phyloP scores from a whole-genome alignment of 148 eudicot species.

The Chenopodium quinoa region DNA sequence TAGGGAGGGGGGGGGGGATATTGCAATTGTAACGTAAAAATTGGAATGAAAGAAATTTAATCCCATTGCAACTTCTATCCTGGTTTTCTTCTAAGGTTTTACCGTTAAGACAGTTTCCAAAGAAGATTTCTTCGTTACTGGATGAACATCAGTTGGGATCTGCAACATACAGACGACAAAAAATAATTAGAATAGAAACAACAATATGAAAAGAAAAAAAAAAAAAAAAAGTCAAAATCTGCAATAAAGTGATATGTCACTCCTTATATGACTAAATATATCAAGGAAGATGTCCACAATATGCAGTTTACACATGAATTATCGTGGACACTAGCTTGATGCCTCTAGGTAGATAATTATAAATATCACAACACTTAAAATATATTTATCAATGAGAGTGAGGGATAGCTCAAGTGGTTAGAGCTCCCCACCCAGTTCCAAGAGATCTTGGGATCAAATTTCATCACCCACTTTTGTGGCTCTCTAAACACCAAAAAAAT shows the following conservation, averaged over 20 bases:
- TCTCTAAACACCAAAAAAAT: too few species aligned
- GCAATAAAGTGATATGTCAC: not conserved
- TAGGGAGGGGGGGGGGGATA: not conserved
- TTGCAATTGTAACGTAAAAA: not conserved
- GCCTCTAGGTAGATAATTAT: not conserved
- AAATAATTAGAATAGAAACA: not conserved
- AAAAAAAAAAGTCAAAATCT: not conserved
- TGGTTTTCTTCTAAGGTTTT: conserved; percentile 16
- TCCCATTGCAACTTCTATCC: not conserved
- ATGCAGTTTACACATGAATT: not conserved
- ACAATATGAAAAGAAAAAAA: not conserved
- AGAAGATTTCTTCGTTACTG: conserved; percentile 73
- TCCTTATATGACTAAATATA: not conserved
- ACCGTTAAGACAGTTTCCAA: conserved; percentile 98
- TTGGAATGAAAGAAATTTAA: too few species aligned
- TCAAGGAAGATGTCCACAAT: not conserved
- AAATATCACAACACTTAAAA: too few species aligned
- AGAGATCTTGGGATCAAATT: too few species aligned
- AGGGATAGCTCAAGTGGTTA: too few species aligned
- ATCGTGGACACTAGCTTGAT: not conserved
- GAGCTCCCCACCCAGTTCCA: too few species aligned
- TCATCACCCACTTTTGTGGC: too few species aligned
- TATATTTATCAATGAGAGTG: too few species aligned
- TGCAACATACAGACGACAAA: conserved; percentile 32
- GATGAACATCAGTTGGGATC: conserved; percentile 93